Evolutionary conservation across 1,284 basidiomycete species (phyloP).

Genomic region (Cryptococcus depauperatus): DNA sequence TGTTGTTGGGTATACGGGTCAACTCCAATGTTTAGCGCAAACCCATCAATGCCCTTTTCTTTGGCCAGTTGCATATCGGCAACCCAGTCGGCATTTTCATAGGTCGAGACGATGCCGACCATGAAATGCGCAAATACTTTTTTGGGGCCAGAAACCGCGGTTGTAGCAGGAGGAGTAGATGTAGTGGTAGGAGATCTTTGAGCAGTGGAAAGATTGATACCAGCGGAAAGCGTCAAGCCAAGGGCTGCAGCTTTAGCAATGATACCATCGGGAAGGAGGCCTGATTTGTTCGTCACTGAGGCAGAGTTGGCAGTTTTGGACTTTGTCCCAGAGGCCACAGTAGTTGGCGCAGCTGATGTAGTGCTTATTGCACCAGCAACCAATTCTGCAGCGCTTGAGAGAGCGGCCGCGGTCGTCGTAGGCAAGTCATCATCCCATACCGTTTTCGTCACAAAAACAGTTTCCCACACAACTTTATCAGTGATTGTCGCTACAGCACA

Average conservation of each 20-base stretch:
- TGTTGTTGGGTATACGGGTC: conserved; percentile 36
- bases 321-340: background rate
- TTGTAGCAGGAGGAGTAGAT: background rate
- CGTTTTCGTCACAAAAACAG: conserved; percentile 5
- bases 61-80: conserved; percentile 37
- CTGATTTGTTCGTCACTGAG: background rate
- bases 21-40: conserved; percentile 43
- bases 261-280: background rate
- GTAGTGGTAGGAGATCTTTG: background rate
- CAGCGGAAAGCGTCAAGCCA: background rate
- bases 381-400: background rate
- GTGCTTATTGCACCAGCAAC: background rate
- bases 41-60: conserved; percentile 38
- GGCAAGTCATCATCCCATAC: conserved; percentile 2
- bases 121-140: conserved; percentile 43
- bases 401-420: background rate
- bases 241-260: background rate
- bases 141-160: conserved; percentile 10
- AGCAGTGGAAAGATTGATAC: background rate
- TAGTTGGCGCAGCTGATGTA: background rate
- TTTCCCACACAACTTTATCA: conserved; percentile 1
- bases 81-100: conserved; percentile 28
- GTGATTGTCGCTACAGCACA: conserved; percentile 1
- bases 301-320: background rate
- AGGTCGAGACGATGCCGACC: conserved; percentile 37